These are phyloP conservation scores for Pulveroboletus sp. DNA, from an alignment of 768 basidiomycete genomes.

Conservation along the genomic window DNA sequence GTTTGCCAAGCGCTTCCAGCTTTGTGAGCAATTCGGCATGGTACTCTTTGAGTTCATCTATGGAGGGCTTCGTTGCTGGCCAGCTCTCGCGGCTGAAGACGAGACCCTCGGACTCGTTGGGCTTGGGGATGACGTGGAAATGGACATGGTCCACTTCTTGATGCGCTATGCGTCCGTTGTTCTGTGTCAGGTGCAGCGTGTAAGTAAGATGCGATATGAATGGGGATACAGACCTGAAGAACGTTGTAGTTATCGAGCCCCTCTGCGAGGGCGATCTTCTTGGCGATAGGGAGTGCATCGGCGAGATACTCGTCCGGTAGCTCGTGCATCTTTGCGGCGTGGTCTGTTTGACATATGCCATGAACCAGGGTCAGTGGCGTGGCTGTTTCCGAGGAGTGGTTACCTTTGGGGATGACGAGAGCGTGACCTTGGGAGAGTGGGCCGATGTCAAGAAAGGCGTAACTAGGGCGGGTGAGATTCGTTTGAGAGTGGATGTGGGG, in stretches of 20 bases:
- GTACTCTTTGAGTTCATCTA: conserved; percentile 24
- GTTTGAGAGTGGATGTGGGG: neutral
- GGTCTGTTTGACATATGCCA: conserved; percentile 47
- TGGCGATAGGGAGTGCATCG: conserved; percentile 75
- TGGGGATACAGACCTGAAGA: conserved; percentile 46
- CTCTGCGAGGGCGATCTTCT: conserved; percentile 80
- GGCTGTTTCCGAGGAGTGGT: neutral
- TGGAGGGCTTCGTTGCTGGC: conserved; percentile 30
- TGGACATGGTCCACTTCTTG: conserved; percentile 84
- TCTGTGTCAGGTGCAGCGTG: conserved; percentile 33
- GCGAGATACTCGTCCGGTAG: conserved; percentile 80
- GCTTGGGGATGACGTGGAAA: conserved; percentile 94
- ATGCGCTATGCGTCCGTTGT: conserved; percentile 63
- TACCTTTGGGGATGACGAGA: conserved; percentile 91
- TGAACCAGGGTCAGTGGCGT: neutral
- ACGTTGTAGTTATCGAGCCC: conserved; percentile 82
- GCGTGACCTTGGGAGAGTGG: conserved; percentile 90
- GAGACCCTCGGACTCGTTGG: conserved; percentile 64
- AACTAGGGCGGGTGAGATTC: conserved; percentile 36
- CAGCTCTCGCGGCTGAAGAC: conserved; percentile 54
- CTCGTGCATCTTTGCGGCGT: conserved; percentile 80
- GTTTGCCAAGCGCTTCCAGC: conserved; percentile 13
- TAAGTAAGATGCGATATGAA: neutral
- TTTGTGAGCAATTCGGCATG: conserved; percentile 16
- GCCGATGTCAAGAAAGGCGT: conserved; percentile 88